Percentiles rank a stretch among this genome's conserved stretches.
These are phyloP conservation scores for Inonotus hispidus DNA, from an alignment of 1,284 basidiomycete genomes.

Conservation along the genomic window DNA sequence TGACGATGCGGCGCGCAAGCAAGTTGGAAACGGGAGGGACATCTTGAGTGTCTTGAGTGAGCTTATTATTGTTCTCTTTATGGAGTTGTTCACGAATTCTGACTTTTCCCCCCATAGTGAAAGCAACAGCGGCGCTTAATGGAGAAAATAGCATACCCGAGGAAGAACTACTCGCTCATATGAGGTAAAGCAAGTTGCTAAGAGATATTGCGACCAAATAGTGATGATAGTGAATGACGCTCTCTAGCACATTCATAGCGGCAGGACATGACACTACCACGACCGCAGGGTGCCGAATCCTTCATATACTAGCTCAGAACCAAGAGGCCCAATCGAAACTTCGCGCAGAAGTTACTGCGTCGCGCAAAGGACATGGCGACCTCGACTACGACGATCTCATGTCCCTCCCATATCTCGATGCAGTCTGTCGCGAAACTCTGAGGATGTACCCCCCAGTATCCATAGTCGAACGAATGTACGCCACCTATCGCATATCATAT, in stretches of 20 bases:
- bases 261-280: conserved; percentile 31
- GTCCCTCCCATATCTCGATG: conserved; percentile 38
- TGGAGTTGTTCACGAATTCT: neutral
- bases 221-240: neutral
- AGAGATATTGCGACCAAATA: conserved; percentile 1
- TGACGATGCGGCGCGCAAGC: conserved; percentile 1
- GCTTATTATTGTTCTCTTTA: neutral
- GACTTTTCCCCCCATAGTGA: conserved; percentile 22
- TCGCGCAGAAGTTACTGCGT: conserved; percentile 26
- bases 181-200: conserved; percentile 25
- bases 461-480: conserved; percentile 30
- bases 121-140: conserved; percentile 25
- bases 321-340: conserved; percentile 26
- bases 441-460: conserved; percentile 41
- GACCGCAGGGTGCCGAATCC: conserved; percentile 24
- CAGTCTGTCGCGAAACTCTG: conserved; percentile 42
- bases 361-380: conserved; percentile 20
- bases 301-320: conserved; percentile 27
- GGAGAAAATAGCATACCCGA: conserved; percentile 27
- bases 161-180: conserved; percentile 29
- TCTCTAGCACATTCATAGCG: conserved; percentile 27
- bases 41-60: conserved; percentile 13
- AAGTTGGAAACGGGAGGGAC: conserved; percentile 12
- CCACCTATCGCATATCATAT: neutral
- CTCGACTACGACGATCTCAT: conserved; percentile 35